Base-by-base conservation (phyloP, 495 filamentous ascomycete genomes). In the Lentithecium fluviatile region DNA sequence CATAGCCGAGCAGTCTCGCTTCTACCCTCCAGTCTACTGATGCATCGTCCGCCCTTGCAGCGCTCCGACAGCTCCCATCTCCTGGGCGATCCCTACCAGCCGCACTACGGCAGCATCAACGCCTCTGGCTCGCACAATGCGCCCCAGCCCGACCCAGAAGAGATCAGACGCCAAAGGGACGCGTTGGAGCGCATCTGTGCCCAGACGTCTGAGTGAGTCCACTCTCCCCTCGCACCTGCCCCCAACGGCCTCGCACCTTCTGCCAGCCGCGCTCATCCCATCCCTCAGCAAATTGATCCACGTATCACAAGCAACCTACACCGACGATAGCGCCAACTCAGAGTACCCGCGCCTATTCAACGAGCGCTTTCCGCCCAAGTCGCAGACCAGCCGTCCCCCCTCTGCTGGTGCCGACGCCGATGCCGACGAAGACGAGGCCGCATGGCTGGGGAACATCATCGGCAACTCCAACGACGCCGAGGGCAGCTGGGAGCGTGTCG, bases 131-230 rank as follows among this genome's bases (percentile, higher is more conserved):
- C 55, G 19, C 67, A 71, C 37, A 58, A 67, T 26, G 46, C 47
- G 21, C 62, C 65, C 29, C 60, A 66, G 61, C 66, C 64, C 15
- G 73, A 74, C 59, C 73, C 69, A 15, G 74, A 75, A 45, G 73
- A 74, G 66, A 60, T 76, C 12, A 60, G 67, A 51, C 67, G 74
- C 52, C 67, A 71, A 52, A 60, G 74, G 25, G 73, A 76, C 60
- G 71, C 62, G 19, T 50, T 75, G 54, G 73, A 76, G 50, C 66
- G 65, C 45, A 69, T 76, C 37, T 75, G 73, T 26, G 69, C 68
- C 20, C 68, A 71, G 57, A 71, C 74, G 2, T 66, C 68, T 15
- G 71, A 73, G 74, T 76, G 57, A 13, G 73, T 68, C 17, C 38
- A n/a, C n/a, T n/a, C n/a, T n/a, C n/a, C n/a, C n/a, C n/a, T n/a